phyloP scores from a whole-genome alignment of 306 rosid species.

The Rosa persica region DNA sequence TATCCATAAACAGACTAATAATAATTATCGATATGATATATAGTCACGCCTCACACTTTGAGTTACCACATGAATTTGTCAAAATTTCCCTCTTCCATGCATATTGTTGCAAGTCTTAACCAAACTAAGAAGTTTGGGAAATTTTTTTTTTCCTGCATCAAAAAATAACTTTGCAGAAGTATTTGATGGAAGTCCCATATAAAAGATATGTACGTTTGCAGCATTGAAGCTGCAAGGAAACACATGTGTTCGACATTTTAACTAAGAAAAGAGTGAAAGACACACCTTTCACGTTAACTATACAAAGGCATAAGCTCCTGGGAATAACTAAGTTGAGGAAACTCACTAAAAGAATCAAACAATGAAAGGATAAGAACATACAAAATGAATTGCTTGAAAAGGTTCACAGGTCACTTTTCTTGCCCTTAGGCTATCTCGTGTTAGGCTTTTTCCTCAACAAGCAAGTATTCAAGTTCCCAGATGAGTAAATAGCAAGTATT shows the following conservation, averaged over 20 bases:
- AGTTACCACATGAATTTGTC: no score
- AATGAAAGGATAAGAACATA: background rate
- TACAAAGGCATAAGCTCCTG: slow-evolving; percentile 4
- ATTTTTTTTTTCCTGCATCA: background rate
- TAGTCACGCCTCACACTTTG: no score
- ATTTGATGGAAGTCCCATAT: background rate
- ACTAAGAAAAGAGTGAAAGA: background rate
- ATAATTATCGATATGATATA: no score
- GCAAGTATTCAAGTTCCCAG: slow-evolving; percentile 55
- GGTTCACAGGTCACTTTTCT: background rate
- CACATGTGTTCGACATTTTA: background rate
- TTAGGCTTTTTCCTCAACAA: slow-evolving; percentile 41
- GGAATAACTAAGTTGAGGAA: background rate
- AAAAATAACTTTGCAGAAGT: background rate
- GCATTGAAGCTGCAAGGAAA: background rate
- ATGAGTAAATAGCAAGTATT: no score
- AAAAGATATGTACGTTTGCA: background rate
- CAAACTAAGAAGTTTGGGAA: no score
- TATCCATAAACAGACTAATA: no score
- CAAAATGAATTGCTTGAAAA: background rate
- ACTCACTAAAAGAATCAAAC: slow-evolving; percentile 14
- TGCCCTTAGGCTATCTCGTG: slow-evolving; percentile 8
- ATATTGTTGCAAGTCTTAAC: no score
- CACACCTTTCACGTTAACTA: background rate
- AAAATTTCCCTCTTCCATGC: no score